Percentiles rank a stretch among this genome's conserved stretches.
These are phyloP conservation scores for Alternaria angustiovoidea DNA, from an alignment of 2,329 filamentous ascomycete genomes.

Conservation along the genomic window DNA sequence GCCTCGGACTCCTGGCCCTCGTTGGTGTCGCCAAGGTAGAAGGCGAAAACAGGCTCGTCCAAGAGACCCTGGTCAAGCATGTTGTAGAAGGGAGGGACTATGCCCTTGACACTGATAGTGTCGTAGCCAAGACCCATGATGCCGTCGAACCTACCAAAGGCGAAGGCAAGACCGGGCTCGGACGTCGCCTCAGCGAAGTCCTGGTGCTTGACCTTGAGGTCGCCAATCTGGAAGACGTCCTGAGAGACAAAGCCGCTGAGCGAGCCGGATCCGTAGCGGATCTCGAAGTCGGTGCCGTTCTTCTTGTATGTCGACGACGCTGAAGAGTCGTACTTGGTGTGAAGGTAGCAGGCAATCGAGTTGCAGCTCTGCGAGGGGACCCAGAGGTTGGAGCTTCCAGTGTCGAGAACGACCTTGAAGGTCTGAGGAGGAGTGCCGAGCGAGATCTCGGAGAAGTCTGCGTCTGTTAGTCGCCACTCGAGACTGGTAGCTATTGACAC, in stretches of 20 bases:
- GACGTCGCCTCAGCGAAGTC: constrained; percentile 95
- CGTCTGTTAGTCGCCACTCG: constrained; percentile 26
- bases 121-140: constrained; percentile 95
- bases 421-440: constrained; percentile 90
- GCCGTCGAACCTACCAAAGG: constrained; percentile 96
- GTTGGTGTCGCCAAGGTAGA: constrained; percentile 85
- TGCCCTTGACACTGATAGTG: constrained; percentile 95
- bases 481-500: constrained; percentile 46
- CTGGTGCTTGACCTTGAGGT: constrained; percentile 86
- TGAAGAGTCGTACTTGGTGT: constrained; percentile 94
- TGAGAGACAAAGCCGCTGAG: constrained; percentile 93
- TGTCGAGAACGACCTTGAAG: constrained; percentile 99
- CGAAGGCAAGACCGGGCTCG: constrained; percentile 96
- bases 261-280: constrained; percentile 93
- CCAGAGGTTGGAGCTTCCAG: constrained; percentile 99
- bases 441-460: constrained; percentile 93
- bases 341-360: constrained; percentile 97
- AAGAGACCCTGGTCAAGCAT: constrained; percentile 89
- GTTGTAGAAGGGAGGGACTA: constrained; percentile 95
- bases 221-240: constrained; percentile 86
- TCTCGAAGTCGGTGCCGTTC: constrained; percentile 92
- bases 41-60: constrained; percentile 93
- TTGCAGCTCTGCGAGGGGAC: constrained; percentile 89
- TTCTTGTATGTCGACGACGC: constrained; percentile 89
- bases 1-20: constrained; percentile 81